Conservation (phyloP, 2,329 filamentous ascomycete species). For the Trichoderma afroharzianum region DNA sequence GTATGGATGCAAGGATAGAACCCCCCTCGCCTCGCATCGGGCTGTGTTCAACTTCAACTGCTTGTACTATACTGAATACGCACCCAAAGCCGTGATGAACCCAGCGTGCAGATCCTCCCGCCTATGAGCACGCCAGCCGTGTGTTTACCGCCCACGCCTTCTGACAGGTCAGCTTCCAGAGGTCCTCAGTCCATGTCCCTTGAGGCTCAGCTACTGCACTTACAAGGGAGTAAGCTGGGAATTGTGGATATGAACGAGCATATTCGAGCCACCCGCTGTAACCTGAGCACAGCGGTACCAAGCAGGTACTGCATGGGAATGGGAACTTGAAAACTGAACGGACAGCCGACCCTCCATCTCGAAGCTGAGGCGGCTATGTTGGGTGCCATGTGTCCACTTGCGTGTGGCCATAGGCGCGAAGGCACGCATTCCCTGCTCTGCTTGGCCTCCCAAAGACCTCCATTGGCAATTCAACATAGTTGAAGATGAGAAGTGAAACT, state of each 20-base stretch:
- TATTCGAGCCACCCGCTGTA: not conserved
- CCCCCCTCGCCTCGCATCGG: not conserved
- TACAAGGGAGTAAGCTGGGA: not conserved
- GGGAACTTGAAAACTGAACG: not conserved
- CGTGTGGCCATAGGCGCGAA: not conserved
- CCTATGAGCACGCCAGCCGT: not conserved
- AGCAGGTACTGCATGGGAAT: not conserved
- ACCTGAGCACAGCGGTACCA: not conserved
- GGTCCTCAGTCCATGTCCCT: too few species aligned
- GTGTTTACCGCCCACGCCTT: not conserved
- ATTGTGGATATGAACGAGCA: not conserved
- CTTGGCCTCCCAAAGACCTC: not conserved
- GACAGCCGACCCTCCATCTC: not conserved
- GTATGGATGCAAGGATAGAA: not conserved
- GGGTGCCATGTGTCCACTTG: not conserved
- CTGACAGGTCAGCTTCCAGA: not conserved
- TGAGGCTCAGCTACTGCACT: not conserved
- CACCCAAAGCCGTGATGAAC: not conserved
- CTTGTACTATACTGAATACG: not conserved
- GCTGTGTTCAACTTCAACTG: not conserved
- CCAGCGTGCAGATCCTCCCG: not conserved
- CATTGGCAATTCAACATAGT: not conserved
- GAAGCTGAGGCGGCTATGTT: slow-evolving; percentile 1
- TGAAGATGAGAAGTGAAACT: not conserved
- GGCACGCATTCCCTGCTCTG: not conserved